Percentiles rank a stretch among this genome's conserved stretches.
phyloP scores from a whole-genome alignment of 108 stramenopile species.

The Nitzschia sp. region DNA sequence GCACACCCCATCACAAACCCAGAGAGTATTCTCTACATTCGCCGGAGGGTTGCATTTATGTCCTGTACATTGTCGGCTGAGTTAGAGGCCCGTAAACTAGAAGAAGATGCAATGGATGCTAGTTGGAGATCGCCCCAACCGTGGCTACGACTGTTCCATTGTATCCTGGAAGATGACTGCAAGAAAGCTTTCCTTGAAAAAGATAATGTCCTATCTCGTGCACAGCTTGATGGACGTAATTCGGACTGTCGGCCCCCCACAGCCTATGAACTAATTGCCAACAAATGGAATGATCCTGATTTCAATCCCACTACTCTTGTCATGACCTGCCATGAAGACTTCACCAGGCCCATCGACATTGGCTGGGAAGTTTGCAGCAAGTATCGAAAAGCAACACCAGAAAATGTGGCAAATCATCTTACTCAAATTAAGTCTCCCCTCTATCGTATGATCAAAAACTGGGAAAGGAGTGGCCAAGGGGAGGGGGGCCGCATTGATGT shows the following conservation, averaged over 20 bases:
- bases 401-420: background rate
- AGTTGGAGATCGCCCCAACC: background rate
- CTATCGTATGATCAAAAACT: background rate
- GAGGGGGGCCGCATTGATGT: background rate
- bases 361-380: background rate
- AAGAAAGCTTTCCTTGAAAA: background rate
- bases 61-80: no score
- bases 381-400: background rate
- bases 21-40: no score
- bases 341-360: background rate
- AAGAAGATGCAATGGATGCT: no score
- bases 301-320: background rate
- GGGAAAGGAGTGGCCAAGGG: background rate
- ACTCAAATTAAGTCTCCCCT: background rate
- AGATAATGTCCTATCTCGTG: background rate
- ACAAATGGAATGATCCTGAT: background rate
- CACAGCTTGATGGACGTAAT: background rate
- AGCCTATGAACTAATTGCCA: background rate
- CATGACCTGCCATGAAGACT: background rate
- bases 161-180: background rate
- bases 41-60: no score
- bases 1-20: no score
- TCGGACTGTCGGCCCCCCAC: background rate
- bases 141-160: background rate
- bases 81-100: no score